Conservation (phyloP, 768 basidiomycete species). For the Leucosporidium creatinivorum region DNA sequence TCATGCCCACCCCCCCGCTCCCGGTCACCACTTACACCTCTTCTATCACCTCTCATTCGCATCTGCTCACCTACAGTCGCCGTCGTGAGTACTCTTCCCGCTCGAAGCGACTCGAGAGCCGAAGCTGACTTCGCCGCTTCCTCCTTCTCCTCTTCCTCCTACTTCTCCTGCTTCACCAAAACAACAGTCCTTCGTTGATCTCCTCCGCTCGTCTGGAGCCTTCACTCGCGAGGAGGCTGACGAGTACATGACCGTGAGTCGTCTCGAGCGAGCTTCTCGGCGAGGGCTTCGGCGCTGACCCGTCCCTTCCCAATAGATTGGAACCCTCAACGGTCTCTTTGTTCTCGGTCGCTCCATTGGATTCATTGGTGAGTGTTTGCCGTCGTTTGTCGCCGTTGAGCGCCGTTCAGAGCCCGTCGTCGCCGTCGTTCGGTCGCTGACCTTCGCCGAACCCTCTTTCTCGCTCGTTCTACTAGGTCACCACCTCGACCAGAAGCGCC, state of each 20-base stretch:
- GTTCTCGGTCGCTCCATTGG: slow-evolving; percentile 74
- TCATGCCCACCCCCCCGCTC: too few relatives aligned
- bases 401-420: too few relatives aligned
- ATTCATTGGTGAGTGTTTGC: too few relatives aligned
- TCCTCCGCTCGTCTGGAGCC: slow-evolving; percentile 82
- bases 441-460: slow-evolving; percentile 45
- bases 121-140: background rate
- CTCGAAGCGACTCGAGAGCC: slow-evolving; percentile 8
- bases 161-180: background rate
- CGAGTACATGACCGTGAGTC: slow-evolving; percentile 67
- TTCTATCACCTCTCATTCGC: background rate
- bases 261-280: slow-evolving; percentile 37
- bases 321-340: slow-evolving; percentile 91
- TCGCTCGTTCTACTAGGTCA: slow-evolving; percentile 86
- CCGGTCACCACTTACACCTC: too few relatives aligned
- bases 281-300: too few relatives aligned
- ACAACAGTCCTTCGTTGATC: slow-evolving; percentile 91
- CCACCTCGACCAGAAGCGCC: slow-evolving; percentile 73
- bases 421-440: too few relatives aligned
- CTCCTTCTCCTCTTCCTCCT: background rate
- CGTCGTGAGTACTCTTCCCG: slow-evolving; percentile 13
- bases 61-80: slow-evolving; percentile 16
- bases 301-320: slow-evolving; percentile 49
- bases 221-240: slow-evolving; percentile 94
- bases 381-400: too few relatives aligned